Conservation (phyloP, 2,329 filamentous ascomycete species). For the Pestalotiopsis sp. region DNA sequence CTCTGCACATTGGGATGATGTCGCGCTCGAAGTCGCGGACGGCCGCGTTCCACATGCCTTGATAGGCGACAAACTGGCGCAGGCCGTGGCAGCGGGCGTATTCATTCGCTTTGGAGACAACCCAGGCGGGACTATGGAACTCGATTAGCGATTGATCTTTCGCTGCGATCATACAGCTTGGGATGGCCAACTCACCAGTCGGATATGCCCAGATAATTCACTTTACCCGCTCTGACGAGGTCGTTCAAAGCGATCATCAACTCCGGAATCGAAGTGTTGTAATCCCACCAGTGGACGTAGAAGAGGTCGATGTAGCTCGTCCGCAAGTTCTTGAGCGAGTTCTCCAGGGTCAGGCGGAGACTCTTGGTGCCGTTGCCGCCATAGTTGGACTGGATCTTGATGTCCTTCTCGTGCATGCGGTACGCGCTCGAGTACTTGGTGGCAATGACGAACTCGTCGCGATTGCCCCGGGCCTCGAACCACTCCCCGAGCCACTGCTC, state of each 20-base stretch:
- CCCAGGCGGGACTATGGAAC: slow-evolving; percentile 43
- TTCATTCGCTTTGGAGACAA: slow-evolving; percentile 29
- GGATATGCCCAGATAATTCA: slow-evolving; percentile 22
- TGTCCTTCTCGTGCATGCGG: slow-evolving; percentile 35
- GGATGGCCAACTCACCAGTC: background rate
- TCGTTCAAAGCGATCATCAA: slow-evolving; percentile 23
- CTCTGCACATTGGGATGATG: slow-evolving; percentile 58
- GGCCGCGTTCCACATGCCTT: slow-evolving; percentile 60
- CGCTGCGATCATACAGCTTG: background rate
- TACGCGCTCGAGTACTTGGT: slow-evolving; percentile 60
- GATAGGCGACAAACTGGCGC: slow-evolving; percentile 61
- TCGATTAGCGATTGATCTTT: background rate
- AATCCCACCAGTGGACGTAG: slow-evolving; percentile 22
- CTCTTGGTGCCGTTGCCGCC: slow-evolving; percentile 63
- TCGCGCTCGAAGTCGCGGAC: slow-evolving; percentile 61
- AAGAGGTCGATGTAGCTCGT: slow-evolving; percentile 54
- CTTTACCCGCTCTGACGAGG: slow-evolving; percentile 18
- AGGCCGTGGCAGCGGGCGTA: slow-evolving; percentile 61
- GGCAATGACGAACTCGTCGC: slow-evolving; percentile 56
- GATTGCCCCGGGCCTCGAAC: slow-evolving; percentile 48
- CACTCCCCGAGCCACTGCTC: slow-evolving; percentile 63
- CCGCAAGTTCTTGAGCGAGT: slow-evolving; percentile 58
- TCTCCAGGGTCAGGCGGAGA: slow-evolving; percentile 53
- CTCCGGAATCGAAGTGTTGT: slow-evolving; percentile 21
- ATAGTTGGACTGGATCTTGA: slow-evolving; percentile 46